Conservation (phyloP, 805 yeast species). For the Hanseniaspora jakobsenii region DNA sequence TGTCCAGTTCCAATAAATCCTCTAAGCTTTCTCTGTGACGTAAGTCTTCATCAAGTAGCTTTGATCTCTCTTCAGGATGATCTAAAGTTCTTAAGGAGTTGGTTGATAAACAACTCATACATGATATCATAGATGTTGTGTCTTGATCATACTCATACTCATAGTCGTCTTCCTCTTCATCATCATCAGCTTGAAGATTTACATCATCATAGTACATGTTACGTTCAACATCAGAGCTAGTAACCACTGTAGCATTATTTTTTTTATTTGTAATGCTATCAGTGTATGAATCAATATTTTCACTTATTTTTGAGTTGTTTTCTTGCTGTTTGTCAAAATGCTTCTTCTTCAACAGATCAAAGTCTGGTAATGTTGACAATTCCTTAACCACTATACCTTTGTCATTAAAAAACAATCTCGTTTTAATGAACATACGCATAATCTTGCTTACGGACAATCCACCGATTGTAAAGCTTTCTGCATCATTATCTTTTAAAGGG, state of each 20-base stretch:
- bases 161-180: slow-evolving; percentile 7
- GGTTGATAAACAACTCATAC: slow-evolving; percentile 28
- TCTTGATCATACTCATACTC: slow-evolving; percentile 18
- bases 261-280: no score
- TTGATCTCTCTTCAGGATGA: slow-evolving; percentile 10
- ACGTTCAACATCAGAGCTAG: no score
- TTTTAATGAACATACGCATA: slow-evolving; percentile 13
- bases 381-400: slow-evolving; percentile 12
- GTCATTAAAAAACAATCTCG: slow-evolving; percentile 11
- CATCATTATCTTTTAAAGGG: neutral
- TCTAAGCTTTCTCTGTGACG: neutral
- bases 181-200: slow-evolving; percentile 7
- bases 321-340: slow-evolving; percentile 8
- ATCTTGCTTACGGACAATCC: slow-evolving; percentile 9
- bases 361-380: slow-evolving; percentile 11
- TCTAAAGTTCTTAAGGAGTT: slow-evolving; percentile 13
- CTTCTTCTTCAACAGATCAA: slow-evolving; percentile 3
- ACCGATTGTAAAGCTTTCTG: slow-evolving; percentile 4
- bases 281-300: no score
- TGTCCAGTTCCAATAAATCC: slow-evolving; percentile 11
- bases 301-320: neutral
- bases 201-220: neutral
- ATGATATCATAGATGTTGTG: slow-evolving; percentile 27
- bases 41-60: neutral
- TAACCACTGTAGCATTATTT: no score